Percentiles rank a stretch among this genome's conserved stretches.
Evolutionary conservation across 192 early-diverging fungal species (phyloP).

Genomic region (Rhizophagus clarus): DNA sequence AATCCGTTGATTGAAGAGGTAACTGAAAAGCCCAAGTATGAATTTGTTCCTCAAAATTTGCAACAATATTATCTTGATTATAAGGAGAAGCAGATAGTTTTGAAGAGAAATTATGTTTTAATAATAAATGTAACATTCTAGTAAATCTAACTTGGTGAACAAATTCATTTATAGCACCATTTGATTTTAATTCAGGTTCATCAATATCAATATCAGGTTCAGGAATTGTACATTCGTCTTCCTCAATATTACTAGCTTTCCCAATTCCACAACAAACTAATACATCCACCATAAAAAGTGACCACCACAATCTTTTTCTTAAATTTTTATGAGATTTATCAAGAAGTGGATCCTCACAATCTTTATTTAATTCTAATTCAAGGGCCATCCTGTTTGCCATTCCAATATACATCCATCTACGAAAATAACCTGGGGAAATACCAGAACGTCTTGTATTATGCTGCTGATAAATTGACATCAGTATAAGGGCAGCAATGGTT

Average conservation of each 20-base stretch:
- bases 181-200: constrained; percentile 14
- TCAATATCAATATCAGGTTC: constrained; percentile 13
- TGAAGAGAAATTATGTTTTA: constrained; percentile 12
- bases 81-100: neutral
- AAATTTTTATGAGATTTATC: constrained; percentile 13
- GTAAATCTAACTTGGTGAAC: constrained; percentile 23
- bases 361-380: constrained; percentile 30
- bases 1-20: neutral
- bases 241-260: constrained; percentile 22
- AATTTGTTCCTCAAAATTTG: constrained; percentile 15
- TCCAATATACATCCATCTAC: constrained; percentile 23
- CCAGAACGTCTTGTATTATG: constrained; percentile 12
- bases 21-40: neutral
- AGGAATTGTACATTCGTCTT: constrained; percentile 24
- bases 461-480: constrained; percentile 27
- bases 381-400: constrained; percentile 30
- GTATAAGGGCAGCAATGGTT: constrained; percentile 23
- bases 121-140: constrained; percentile 12
- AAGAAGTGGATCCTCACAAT: constrained; percentile 15
- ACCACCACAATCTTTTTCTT: constrained; percentile 31
- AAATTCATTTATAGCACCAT: constrained; percentile 14
- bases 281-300: constrained; percentile 31
- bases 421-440: constrained; percentile 23
- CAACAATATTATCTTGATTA: neutral
- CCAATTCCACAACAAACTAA: constrained; percentile 23